These are phyloP conservation scores for Calonectria hawksworthii DNA, from an alignment of 2,329 filamentous ascomycete species.

Conservation along the genomic window DNA sequence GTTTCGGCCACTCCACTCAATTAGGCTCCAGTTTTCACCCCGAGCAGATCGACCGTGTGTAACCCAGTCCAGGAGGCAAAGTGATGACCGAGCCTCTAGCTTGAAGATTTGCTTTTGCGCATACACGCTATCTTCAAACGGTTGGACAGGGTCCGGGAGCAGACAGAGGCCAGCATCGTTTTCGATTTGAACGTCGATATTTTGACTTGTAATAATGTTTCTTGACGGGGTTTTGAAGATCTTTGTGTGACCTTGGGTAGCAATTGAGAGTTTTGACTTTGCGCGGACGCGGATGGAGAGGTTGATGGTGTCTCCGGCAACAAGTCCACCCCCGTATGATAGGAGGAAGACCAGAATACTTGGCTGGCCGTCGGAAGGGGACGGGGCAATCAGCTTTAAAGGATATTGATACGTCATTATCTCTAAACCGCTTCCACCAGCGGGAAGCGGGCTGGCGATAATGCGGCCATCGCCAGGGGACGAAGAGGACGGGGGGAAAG, in stretches of 20 bases:
- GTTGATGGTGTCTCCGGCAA: slow-evolving; percentile 86
- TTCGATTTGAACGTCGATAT: slow-evolving; percentile 64
- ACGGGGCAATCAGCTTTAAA: slow-evolving; percentile 90
- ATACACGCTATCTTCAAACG: slow-evolving; percentile 87
- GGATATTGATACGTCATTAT: slow-evolving; percentile 92
- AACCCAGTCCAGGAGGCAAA: slow-evolving; percentile 95
- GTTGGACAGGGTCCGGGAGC: slow-evolving; percentile 93
- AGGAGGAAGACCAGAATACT: slow-evolving; percentile 89
- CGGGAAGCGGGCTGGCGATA: slow-evolving; percentile 79
- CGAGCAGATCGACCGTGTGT: slow-evolving; percentile 87
- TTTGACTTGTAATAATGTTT: slow-evolving; percentile 70
- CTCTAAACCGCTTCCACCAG: slow-evolving; percentile 78
- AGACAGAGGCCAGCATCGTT: slow-evolving; percentile 71
- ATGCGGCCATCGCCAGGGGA: slow-evolving; percentile 84
- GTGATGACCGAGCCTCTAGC: slow-evolving; percentile 67
- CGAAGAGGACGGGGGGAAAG: slow-evolving; percentile 82
- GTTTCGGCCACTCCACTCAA: slow-evolving; percentile 85
- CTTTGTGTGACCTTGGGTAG: slow-evolving; percentile 89
- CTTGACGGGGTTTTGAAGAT: slow-evolving; percentile 84
- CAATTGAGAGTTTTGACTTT: slow-evolving; percentile 75
- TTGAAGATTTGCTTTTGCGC: slow-evolving; percentile 86
- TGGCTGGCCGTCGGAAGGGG: slow-evolving; percentile 72
- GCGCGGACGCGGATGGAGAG: slow-evolving; percentile 77
- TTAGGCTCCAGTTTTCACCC: slow-evolving; percentile 90
- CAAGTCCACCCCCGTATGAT: slow-evolving; percentile 94